Evolutionary conservation across 1,139 yeast species (phyloP).

Genomic region (Wickerhamiella infanticola): DNA sequence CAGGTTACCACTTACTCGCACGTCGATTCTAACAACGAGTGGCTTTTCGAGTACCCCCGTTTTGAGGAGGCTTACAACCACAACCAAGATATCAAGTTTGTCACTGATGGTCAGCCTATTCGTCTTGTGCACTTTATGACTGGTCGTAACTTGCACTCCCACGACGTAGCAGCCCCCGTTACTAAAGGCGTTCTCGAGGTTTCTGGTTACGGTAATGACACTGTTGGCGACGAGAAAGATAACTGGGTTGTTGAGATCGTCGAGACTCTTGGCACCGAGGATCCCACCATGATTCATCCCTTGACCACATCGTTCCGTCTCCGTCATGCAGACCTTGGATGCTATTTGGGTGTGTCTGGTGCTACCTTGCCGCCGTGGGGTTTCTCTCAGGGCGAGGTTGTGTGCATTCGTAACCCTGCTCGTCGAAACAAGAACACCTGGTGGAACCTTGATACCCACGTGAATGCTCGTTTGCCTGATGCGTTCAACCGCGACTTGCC

Average conservation of each 20-base stretch:
- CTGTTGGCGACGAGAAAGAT: conserved; percentile 82
- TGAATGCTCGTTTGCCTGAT: conserved; percentile 56
- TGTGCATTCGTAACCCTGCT: conserved; percentile 63
- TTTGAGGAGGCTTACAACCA: conserved; percentile 37
- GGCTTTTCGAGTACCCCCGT: conserved; percentile 72
- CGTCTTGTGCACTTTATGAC: conserved; percentile 70
- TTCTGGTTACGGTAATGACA: conserved; percentile 78
- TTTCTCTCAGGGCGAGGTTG: conserved; percentile 93
- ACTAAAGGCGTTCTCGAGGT: conserved; percentile 62
- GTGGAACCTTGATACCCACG: conserved; percentile 93
- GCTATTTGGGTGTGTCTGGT: conserved; percentile 82
- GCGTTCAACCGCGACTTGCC: conserved; percentile 64
- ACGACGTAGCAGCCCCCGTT: conserved; percentile 69
- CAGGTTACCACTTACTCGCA: conserved; percentile 78
- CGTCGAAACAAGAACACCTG: conserved; percentile 84
- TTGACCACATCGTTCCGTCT: conserved; percentile 76
- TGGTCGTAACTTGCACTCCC: conserved; percentile 85
- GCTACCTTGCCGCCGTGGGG: conserved; percentile 89
- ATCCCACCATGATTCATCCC: conserved; percentile 51
- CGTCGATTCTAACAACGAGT: conserved; percentile 77
- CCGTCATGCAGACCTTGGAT: conserved; percentile 47
- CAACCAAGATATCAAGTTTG: conserved; percentile 39
- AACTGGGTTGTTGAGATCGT: conserved; percentile 85
- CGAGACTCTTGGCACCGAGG: conserved; percentile 60
- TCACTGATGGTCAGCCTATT: conserved; percentile 58